Evolutionary conservation across 176 grass and related monocot genomes (phyloP).

Genomic region (Elymus sibiricus): DNA sequence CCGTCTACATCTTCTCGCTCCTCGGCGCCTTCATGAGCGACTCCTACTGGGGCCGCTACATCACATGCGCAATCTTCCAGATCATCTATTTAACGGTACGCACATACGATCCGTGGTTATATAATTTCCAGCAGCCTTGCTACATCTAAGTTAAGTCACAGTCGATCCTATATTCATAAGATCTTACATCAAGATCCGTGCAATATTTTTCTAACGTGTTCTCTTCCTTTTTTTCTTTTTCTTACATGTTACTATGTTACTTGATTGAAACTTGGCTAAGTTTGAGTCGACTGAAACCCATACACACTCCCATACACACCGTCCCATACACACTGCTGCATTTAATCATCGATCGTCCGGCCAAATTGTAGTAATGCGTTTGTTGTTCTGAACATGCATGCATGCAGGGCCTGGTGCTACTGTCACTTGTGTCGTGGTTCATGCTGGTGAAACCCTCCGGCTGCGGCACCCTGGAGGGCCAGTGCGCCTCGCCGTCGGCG

Average conservation of each 20-base stretch:
- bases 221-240: too few relatives aligned
- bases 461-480: conserved; percentile 33
- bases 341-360: too few relatives aligned
- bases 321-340: too few relatives aligned
- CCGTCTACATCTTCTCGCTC: conserved; percentile 60
- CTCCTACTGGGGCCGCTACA: conserved; percentile 53
- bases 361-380: background rate
- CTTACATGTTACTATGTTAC: too few relatives aligned
- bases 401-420: conserved; percentile 34
- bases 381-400: background rate
- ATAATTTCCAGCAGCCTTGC: too few relatives aligned
- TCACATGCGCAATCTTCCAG: conserved; percentile 53
- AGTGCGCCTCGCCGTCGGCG: conserved; percentile 31
- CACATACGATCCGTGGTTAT: too few relatives aligned
- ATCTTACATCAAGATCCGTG: too few relatives aligned
- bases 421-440: conserved; percentile 40
- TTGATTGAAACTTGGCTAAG: too few relatives aligned
- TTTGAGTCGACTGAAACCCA: too few relatives aligned
- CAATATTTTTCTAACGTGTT: too few relatives aligned
- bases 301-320: too few relatives aligned
- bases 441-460: conserved; percentile 38
- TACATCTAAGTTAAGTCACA: background rate
- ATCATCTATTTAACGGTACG: conserved; percentile 51
- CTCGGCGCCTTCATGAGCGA: conserved; percentile 60
- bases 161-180: too few relatives aligned